phyloP scores from a whole-genome alignment of 805 yeast genomes.

The Starmerella sp. region DNA sequence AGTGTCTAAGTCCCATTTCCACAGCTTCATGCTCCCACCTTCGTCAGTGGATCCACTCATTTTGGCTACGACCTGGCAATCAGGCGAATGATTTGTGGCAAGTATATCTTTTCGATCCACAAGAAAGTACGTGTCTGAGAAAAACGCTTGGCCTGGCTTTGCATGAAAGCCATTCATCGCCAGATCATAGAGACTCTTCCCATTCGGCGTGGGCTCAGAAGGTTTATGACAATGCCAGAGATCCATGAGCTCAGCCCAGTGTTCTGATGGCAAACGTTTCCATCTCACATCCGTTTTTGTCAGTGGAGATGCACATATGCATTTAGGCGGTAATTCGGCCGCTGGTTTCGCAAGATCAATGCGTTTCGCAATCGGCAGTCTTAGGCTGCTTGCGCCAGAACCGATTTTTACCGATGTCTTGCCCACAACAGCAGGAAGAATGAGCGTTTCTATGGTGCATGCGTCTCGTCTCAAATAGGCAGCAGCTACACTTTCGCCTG shows the following conservation, averaged over 20 bases:
- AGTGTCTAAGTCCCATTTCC: constrained; percentile 45
- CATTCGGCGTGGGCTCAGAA: constrained; percentile 6
- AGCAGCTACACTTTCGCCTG: background rate
- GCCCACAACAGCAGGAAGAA: background rate
- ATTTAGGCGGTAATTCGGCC: background rate
- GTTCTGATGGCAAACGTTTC: constrained; percentile 74
- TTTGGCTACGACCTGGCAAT: background rate
- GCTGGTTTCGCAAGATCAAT: background rate
- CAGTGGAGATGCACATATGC: background rate
- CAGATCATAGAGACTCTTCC: constrained; percentile 20
- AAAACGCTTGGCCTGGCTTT: constrained; percentile 32
- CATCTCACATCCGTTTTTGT: constrained; percentile 8
- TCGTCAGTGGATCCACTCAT: background rate
- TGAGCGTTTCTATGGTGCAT: background rate
- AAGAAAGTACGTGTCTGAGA: constrained; percentile 49
- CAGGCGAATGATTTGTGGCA: background rate
- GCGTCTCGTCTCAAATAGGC: background rate
- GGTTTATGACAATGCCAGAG: constrained; percentile 88
- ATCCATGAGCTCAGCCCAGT: constrained; percentile 93
- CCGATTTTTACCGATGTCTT: background rate
- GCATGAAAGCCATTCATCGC: constrained; percentile 32
- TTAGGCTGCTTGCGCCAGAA: background rate
- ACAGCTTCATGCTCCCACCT: constrained; percentile 27
- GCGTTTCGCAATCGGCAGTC: background rate
- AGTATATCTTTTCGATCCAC: constrained; percentile 26